phyloP scores from a whole-genome alignment of 2,329 filamentous ascomycete species.

The Amesomyces nigricolor region DNA sequence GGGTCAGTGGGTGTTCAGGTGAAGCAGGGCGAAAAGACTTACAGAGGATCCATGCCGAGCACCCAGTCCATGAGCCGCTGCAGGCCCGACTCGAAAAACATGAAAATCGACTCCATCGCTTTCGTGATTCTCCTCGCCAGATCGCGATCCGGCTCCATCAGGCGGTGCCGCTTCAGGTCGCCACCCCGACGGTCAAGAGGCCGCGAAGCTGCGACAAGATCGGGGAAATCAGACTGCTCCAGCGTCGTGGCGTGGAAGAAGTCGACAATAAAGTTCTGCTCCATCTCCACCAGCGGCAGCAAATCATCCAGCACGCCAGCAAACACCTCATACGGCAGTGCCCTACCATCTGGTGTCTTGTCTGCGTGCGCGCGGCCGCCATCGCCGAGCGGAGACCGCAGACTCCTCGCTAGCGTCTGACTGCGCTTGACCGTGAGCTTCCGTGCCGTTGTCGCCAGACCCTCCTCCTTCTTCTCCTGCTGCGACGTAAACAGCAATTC shows the following conservation, averaged over 20 bases:
- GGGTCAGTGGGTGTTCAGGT: constrained; percentile 20
- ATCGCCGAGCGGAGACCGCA: constrained; percentile 64
- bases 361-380: constrained; percentile 45
- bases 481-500: constrained; percentile 80
- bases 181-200: constrained; percentile 66
- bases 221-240: constrained; percentile 74
- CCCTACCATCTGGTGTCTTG: constrained; percentile 57
- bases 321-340: constrained; percentile 77
- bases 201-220: constrained; percentile 60
- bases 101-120: constrained; percentile 83
- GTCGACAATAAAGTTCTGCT: constrained; percentile 96
- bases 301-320: constrained; percentile 74
- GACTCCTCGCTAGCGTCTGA: constrained; percentile 72
- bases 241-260: constrained; percentile 93
- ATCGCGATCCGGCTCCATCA: constrained; percentile 83
- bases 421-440: constrained; percentile 93
- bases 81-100: constrained; percentile 73
- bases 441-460: constrained; percentile 67
- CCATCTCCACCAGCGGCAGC: constrained; percentile 76
- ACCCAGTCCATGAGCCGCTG: constrained; percentile 80
- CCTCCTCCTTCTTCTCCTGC: constrained; percentile 79
- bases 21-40: constrained; percentile 37
- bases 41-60: constrained; percentile 72
- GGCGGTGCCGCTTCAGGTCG: constrained; percentile 66
- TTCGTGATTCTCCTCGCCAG: constrained; percentile 80